These are phyloP conservation scores for Paramecium tetraurelia DNA, from an alignment of 73 alveolate genomes.

Conservation along the genomic window DNA sequence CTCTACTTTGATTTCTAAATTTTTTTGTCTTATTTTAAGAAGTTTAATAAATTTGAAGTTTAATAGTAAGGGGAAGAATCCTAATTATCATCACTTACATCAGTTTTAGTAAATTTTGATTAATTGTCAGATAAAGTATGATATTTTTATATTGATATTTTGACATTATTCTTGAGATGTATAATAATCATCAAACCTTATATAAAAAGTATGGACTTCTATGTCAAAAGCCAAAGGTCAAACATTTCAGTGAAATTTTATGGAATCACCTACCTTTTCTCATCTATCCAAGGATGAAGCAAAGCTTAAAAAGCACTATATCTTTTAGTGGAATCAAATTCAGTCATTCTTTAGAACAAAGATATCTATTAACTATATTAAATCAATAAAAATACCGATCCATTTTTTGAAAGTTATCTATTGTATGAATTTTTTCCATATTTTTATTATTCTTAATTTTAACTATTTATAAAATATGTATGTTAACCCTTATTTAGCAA, in stretches of 20 bases:
- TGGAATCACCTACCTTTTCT: conserved; percentile 5
- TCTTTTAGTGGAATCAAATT: conserved; percentile 72
- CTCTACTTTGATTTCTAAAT: background rate
- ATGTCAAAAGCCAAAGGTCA: background rate
- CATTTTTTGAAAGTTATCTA: background rate
- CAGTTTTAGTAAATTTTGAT: background rate
- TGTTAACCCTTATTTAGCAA: conserved; percentile 62
- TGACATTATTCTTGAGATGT: background rate
- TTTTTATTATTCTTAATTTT: conserved; percentile 45
- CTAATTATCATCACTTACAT: background rate
- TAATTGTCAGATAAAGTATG: background rate
- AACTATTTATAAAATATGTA: conserved; percentile 64
- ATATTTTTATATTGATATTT: background rate
- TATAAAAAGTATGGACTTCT: background rate
- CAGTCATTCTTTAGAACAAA: conserved; percentile 68
- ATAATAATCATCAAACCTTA: background rate
- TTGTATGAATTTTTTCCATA: background rate
- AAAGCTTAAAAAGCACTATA: conserved; percentile 71
- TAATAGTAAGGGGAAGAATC: background rate
- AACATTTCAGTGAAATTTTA: background rate
- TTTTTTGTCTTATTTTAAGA: background rate
- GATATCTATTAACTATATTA: conserved; percentile 11
- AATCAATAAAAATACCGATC: background rate
- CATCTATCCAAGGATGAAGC: conserved; percentile 78
- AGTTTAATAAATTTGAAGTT: background rate